These are phyloP conservation scores for Podospora pseudoanserina DNA, from an alignment of 495 filamentous ascomycete species.

Conservation along the genomic window DNA sequence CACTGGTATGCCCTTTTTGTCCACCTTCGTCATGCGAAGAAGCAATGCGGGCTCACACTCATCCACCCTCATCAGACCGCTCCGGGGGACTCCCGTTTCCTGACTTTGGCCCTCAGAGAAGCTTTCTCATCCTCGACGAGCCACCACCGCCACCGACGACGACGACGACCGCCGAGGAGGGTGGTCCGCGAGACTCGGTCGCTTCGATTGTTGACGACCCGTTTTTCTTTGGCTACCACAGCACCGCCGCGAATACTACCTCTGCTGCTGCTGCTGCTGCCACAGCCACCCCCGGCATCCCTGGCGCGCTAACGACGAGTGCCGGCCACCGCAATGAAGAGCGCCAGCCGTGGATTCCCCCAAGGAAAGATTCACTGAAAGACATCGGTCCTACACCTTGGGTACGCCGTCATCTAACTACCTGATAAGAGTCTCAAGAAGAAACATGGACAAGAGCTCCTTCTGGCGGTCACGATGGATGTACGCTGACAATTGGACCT, in stretches of 20 bases:
- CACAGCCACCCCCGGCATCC: neutral
- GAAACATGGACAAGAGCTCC: neutral
- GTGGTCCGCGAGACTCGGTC: slow-evolving; percentile 40
- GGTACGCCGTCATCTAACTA: slow-evolving; percentile 26
- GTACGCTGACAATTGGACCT: slow-evolving; percentile 23
- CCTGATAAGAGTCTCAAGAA: neutral
- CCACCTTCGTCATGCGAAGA: neutral
- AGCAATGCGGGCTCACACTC: slow-evolving; percentile 32
- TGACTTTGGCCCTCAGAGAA: slow-evolving; percentile 20
- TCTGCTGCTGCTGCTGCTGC: neutral
- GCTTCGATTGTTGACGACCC: slow-evolving; percentile 46
- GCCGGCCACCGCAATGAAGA: slow-evolving; percentile 33
- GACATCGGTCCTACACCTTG: slow-evolving; percentile 32
- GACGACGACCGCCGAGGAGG: slow-evolving; percentile 22
- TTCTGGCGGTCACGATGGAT: neutral
- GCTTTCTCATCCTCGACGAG: slow-evolving; percentile 25
- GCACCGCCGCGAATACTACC: neutral
- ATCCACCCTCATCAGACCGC: slow-evolving; percentile 24
- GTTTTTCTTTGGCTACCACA: slow-evolving; percentile 36
- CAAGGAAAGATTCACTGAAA: slow-evolving; percentile 41
- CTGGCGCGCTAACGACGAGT: slow-evolving; percentile 12
- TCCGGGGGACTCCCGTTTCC: slow-evolving; percentile 13
- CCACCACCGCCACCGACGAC: too few relatives aligned
- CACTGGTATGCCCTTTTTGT: slow-evolving; percentile 7
- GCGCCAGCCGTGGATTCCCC: slow-evolving; percentile 37